Evolutionary conservation across 768 basidiomycete genomes (phyloP).

Genomic region (Candolleomyces aberdarensis): DNA sequence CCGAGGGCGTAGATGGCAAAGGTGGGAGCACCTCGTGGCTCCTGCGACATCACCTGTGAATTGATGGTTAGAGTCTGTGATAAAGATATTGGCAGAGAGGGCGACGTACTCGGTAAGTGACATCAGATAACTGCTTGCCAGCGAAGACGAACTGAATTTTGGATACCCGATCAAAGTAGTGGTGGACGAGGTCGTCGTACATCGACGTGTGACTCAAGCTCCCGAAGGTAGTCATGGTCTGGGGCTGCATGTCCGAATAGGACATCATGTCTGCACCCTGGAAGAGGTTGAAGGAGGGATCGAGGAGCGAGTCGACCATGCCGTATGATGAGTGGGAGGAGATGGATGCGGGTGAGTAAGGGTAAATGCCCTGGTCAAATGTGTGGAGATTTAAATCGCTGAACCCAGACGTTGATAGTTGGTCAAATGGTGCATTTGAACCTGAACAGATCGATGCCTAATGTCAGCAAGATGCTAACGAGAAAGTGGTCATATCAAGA

Average conservation of each 20-base stretch:
- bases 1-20: conserved; percentile 76
- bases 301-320: conserved; percentile 13
- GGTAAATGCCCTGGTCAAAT: conserved; percentile 21
- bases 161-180: conserved; percentile 74
- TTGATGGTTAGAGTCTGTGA: conserved; percentile 1
- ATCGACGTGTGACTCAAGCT: conserved; percentile 36
- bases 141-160: conserved; percentile 66
- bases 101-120: conserved; percentile 60
- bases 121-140: conserved; percentile 56
- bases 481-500: neutral
- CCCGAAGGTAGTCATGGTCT: conserved; percentile 13
- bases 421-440: conserved; percentile 36
- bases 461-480: conserved; percentile 8
- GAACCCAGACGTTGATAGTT: conserved; percentile 31
- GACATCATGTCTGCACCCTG: conserved; percentile 5
- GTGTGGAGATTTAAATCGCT: conserved; percentile 27
- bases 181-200: conserved; percentile 59
- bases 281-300: conserved; percentile 17
- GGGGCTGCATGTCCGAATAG: conserved; percentile 2
- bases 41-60: conserved; percentile 50
- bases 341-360: conserved; percentile 23
- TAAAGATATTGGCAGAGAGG: neutral
- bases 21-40: conserved; percentile 69
- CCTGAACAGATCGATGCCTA: conserved; percentile 27
- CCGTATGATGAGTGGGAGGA: conserved; percentile 27